Evolutionary conservation across 768 basidiomycete genomes (phyloP).

Genomic region (Amanita exitialis): DNA sequence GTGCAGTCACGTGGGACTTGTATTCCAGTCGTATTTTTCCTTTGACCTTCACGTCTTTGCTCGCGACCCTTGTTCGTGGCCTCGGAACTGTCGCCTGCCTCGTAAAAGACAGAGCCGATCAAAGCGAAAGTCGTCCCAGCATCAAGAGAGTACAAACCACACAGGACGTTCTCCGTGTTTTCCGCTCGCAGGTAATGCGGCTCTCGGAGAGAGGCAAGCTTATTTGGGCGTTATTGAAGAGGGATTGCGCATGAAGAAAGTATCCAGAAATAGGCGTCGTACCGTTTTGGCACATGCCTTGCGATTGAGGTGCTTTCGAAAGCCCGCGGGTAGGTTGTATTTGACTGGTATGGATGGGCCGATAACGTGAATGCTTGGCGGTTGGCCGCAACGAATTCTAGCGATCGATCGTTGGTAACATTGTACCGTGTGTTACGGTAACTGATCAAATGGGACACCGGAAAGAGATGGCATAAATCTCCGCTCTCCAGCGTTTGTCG

Average conservation of each 20-base stretch:
- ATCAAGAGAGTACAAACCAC: too few relatives aligned
- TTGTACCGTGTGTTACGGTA: neutral
- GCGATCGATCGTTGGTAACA: neutral
- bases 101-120: too few relatives aligned
- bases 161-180: too few relatives aligned
- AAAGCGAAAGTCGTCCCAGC: too few relatives aligned
- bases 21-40: too few relatives aligned
- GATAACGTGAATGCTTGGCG: slow-evolving; percentile 1
- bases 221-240: neutral
- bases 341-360: neutral
- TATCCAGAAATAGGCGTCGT: neutral
- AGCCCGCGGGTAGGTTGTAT: slow-evolving; percentile 3
- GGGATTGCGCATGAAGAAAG: neutral
- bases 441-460: neutral
- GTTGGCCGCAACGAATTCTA: neutral
- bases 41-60: too few relatives aligned
- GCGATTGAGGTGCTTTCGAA: neutral
- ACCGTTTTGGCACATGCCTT: neutral
- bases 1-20: too few relatives aligned
- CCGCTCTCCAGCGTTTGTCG: too few relatives aligned
- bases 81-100: too few relatives aligned
- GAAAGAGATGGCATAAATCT: neutral
- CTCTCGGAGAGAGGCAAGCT: neutral
- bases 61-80: too few relatives aligned
- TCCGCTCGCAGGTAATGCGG: neutral